Conservation (phyloP, 768 basidiomycete species). For the Termitomyces sp. region DNA sequence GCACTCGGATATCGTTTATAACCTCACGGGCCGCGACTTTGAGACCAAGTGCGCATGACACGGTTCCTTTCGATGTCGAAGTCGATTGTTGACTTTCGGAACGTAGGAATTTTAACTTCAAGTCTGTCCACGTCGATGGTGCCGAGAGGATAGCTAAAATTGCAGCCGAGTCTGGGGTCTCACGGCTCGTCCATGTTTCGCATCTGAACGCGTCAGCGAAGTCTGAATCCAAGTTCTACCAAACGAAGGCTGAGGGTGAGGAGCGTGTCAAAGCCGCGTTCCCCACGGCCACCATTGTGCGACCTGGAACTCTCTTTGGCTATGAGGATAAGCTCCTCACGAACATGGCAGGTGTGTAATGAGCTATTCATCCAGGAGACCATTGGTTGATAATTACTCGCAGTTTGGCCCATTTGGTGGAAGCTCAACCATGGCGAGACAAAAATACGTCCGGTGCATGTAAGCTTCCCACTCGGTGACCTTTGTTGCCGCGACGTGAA, state of each 20-base stretch:
- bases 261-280: conserved; percentile 80
- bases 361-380: conserved; percentile 9
- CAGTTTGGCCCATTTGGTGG: conserved; percentile 93
- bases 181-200: conserved; percentile 89
- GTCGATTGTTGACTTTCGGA: conserved; percentile 2
- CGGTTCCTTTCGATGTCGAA: conserved; percentile 6
- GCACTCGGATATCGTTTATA: conserved; percentile 96
- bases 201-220: conserved; percentile 85
- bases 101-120: conserved; percentile 82
- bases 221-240: conserved; percentile 83
- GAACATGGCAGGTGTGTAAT: conserved; percentile 80
- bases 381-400: conserved; percentile 14
- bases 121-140: conserved; percentile 78
- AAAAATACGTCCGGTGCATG: conserved; percentile 88
- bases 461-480: conserved; percentile 37
- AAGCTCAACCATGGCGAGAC: conserved; percentile 89
- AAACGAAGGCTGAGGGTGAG: conserved; percentile 89
- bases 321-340: conserved; percentile 93
- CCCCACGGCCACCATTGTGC: conserved; percentile 82
- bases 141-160: conserved; percentile 86
- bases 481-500: conserved; percentile 19
- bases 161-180: conserved; percentile 72
- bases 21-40: conserved; percentile 90
- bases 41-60: conserved; percentile 78
- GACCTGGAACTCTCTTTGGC: conserved; percentile 88